Evolutionary conservation across 345 rosid genomes (phyloP).

Genomic region (Nasturtium officinale): DNA sequence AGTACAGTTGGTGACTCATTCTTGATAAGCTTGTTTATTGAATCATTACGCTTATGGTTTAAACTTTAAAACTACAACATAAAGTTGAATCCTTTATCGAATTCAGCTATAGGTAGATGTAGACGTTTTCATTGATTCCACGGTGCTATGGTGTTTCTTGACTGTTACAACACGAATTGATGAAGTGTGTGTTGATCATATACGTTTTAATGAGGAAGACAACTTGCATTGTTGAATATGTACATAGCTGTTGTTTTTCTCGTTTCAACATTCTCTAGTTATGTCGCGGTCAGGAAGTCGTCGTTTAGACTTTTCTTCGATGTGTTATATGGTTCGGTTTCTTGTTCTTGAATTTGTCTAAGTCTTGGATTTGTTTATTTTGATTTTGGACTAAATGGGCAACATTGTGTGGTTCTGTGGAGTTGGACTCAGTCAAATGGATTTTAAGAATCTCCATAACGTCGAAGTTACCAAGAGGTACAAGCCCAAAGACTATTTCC

Average conservation of each 20-base stretch:
- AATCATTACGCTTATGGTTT: background rate
- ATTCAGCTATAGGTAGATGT: slow-evolving; percentile 5
- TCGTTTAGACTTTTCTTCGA: slow-evolving; percentile 18
- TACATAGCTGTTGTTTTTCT: slow-evolving; percentile 4
- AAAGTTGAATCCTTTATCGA: background rate
- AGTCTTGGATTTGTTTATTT: slow-evolving; percentile 4
- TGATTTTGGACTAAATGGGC: slow-evolving; percentile 18
- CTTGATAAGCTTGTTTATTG: too few species aligned
- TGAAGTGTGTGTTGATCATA: background rate
- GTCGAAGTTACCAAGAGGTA: background rate
- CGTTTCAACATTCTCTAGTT: background rate
- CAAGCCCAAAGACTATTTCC: slow-evolving; percentile 21
- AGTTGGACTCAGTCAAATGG: slow-evolving; percentile 22
- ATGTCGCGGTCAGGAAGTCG: slow-evolving; percentile 3
- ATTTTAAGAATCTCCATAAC: background rate
- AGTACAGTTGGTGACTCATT: background rate
- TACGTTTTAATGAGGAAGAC: slow-evolving; percentile 1
- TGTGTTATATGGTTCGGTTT: background rate
- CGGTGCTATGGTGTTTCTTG: slow-evolving; percentile 3
- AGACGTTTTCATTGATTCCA: background rate
- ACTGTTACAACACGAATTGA: slow-evolving; percentile 15
- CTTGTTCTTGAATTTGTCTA: slow-evolving; percentile 27
- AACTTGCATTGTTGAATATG: background rate
- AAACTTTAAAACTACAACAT: background rate
- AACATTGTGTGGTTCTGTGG: background rate